Percentiles rank a stretch among this genome's conserved stretches.
Evolutionary conservation across 108 stramenopile genomes (phyloP).

Genomic region (Skeletonema menzelii): DNA sequence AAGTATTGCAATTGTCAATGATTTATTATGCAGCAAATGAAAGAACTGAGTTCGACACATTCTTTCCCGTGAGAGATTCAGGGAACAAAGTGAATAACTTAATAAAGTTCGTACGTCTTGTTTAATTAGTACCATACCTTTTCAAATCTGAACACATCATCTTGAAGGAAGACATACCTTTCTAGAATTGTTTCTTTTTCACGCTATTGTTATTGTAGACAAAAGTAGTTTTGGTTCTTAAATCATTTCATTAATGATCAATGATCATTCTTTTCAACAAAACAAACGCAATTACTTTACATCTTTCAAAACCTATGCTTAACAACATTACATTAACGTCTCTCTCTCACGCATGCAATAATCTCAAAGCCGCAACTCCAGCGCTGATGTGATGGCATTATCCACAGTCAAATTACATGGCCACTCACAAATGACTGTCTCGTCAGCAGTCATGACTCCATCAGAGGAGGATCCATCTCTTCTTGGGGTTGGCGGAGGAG

Average conservation of each 20-base stretch:
- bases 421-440: slow-evolving; percentile 59
- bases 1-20: background rate
- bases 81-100: too few relatives aligned
- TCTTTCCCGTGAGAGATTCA: too few relatives aligned
- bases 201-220: too few relatives aligned
- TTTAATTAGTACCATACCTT: too few relatives aligned
- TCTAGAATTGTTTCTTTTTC: too few relatives aligned
- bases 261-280: background rate
- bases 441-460: slow-evolving; percentile 14
- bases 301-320: background rate
- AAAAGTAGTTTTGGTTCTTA: too few relatives aligned
- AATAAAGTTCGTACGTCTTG: too few relatives aligned
- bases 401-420: slow-evolving; percentile 73
- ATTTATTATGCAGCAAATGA: too few relatives aligned
- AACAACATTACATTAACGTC: background rate
- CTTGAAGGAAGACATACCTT: too few relatives aligned
- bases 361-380: slow-evolving; percentile 9
- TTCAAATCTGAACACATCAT: too few relatives aligned
- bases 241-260: background rate
- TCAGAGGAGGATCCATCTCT: slow-evolving; percentile 6
- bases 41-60: too few relatives aligned
- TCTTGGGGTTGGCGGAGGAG: slow-evolving; percentile 37
- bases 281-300: background rate
- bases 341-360: too few relatives aligned
- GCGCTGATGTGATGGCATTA: slow-evolving; percentile 59